Base-by-base conservation (phyloP, 208 protist genomes). In the Trypanosoma brucei region DNA sequence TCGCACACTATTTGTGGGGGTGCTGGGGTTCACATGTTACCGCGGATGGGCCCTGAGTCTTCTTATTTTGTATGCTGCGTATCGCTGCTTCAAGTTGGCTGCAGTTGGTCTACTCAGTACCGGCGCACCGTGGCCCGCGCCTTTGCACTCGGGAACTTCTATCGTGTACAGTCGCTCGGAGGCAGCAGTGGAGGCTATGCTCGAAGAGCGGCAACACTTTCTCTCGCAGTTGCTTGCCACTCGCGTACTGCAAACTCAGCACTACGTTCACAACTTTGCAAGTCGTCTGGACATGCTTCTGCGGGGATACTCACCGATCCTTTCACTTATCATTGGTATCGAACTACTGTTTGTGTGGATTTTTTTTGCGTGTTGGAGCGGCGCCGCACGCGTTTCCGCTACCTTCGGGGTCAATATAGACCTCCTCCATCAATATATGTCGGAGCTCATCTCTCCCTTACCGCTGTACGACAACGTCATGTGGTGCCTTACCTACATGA, bases 161-260 rank as follows among this genome's bases (percentile, higher is more conserved):
- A 69, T 88, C 53, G 58, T 85, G 11, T 81, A 88, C 66, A 36
- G 54, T 9, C 62, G 83, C 31, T 75, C 68, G 0, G 82, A 84
- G 48, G 63, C 71, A 7, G 67, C 79, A 14, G 71, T 78, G 8
- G 65, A 61, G 22, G 58, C 57, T 11, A 38, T 77, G 71, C 65
- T 82, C 0, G 83, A 89, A 58, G 64, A 59, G 0, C 76, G 65
- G 39, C 72, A 71, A n/a, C 62, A 78, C 44, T 79, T 81, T 57
- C 68, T 52, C 2, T 38, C 62, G 34, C 77, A 90, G 45, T 66
- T 65, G n/a, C 58, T 84, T 37, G 53, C 77, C 35, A 81, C 73
- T 31, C 72, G 70, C 13, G 62, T 84, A 50, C 65, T 90, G 48
- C 74, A 78, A 49, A 53, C 69, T 5, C 83, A 90, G 48, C 67